Evolutionary conservation across 148 eudicot species (phyloP).

Genomic region (Suaeda aralocaspica): DNA sequence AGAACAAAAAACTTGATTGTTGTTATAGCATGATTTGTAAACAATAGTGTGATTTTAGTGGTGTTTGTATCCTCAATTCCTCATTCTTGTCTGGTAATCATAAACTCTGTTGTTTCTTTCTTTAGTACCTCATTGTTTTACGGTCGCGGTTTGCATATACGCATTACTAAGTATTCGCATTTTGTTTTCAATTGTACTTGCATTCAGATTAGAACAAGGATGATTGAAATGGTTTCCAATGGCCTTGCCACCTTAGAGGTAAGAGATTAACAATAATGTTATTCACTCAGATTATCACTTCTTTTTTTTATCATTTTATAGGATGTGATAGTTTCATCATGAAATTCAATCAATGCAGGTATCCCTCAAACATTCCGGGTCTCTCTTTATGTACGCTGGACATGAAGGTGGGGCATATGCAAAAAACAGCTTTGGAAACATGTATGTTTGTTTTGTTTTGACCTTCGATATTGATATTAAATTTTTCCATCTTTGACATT

Average conservation of each 20-base stretch:
- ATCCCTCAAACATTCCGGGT: constrained; percentile 95
- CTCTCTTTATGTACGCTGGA: constrained; percentile 98
- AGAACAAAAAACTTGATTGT: too few relatives aligned
- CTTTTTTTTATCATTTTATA: background rate
- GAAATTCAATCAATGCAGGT: constrained; percentile 47
- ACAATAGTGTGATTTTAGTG: background rate
- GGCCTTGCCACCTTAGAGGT: constrained; percentile 93
- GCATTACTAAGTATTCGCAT: constrained; percentile 7
- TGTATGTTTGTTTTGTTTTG: constrained; percentile 42
- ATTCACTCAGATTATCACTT: constrained; percentile 10
- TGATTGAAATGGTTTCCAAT: constrained; percentile 87
- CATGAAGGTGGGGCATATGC: constrained; percentile 99
- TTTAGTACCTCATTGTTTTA: background rate
- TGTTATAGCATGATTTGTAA: background rate
- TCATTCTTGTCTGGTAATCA: background rate
- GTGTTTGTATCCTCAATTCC: background rate
- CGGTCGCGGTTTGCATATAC: background rate
- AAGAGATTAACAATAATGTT: background rate
- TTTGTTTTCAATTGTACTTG: too few relatives aligned
- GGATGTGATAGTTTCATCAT: background rate
- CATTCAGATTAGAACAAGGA: constrained; percentile 73
- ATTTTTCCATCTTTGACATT: background rate
- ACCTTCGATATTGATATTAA: background rate
- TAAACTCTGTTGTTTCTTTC: background rate
- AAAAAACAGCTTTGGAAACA: constrained; percentile 91